These are phyloP conservation scores for Lactuca sativa DNA, from an alignment of 129 eudicot species.

Conservation along the genomic window DNA sequence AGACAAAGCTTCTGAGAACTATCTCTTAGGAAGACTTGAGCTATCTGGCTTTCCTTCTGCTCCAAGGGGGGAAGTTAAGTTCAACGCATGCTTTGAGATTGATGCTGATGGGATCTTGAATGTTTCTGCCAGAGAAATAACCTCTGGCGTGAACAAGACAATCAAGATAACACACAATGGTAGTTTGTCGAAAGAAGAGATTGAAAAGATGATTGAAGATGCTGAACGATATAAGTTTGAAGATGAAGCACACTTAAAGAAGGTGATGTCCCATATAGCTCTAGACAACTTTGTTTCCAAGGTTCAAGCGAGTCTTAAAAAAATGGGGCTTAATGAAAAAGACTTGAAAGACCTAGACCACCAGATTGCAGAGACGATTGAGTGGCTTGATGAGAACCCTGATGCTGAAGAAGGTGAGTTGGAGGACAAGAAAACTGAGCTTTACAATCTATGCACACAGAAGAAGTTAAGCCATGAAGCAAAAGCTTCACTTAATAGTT, in stretches of 20 bases:
- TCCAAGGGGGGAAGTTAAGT: background rate
- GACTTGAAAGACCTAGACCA: constrained; percentile 12
- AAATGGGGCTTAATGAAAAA: constrained; percentile 16
- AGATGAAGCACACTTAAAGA: constrained; percentile 30
- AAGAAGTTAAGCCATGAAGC: background rate
- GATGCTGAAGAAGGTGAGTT: constrained; percentile 17
- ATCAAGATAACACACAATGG: constrained; percentile 20
- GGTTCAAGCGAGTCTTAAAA: constrained; percentile 5
- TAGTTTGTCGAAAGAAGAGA: constrained; percentile 21
- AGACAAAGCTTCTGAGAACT: constrained; percentile 4
- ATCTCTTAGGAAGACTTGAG: constrained; percentile 7
- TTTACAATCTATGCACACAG: constrained; percentile 20
- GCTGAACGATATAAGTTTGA: constrained; percentile 29
- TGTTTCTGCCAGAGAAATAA: constrained; percentile 28
- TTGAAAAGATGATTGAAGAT: constrained; percentile 27
- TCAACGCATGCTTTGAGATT: constrained; percentile 16
- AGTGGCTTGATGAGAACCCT: constrained; percentile 31
- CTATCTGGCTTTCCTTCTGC: constrained; percentile 24
- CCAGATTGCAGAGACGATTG: constrained; percentile 11
- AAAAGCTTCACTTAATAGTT: background rate
- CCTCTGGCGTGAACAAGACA: constrained; percentile 1
- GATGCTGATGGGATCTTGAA: constrained; percentile 31
- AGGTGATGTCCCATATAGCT: constrained; percentile 10
- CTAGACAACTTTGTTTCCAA: background rate
- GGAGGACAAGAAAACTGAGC: constrained; percentile 15